Conservation (phyloP, 345 rosid genomes). For the Eucalyptus marginata region DNA sequence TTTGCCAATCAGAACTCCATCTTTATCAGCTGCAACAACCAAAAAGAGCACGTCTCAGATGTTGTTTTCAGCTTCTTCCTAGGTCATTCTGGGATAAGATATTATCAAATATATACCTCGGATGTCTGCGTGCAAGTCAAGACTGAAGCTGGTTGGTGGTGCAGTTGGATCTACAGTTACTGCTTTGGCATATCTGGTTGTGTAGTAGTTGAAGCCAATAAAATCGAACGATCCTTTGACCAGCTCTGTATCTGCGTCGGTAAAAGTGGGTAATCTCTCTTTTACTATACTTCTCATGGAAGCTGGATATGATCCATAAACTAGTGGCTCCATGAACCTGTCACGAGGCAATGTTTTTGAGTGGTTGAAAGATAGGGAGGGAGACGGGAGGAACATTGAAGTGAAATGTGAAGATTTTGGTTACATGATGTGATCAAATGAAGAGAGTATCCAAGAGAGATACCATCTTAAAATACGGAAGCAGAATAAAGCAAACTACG, state of each 20-base stretch:
- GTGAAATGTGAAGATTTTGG: neutral
- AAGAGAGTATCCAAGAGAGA: neutral
- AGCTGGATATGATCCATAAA: conserved; percentile 59
- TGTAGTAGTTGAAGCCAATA: conserved; percentile 49
- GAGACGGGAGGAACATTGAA: neutral
- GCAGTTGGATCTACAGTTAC: neutral
- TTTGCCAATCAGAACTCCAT: conserved; percentile 4
- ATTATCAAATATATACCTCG: neutral
- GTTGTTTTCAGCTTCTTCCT: neutral
- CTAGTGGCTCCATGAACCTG: conserved; percentile 58
- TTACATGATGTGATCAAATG: neutral
- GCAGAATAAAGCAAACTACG: neutral
- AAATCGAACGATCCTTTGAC: conserved; percentile 42
- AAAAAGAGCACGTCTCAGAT: neutral
- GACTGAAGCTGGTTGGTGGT: neutral
- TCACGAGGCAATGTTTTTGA: neutral
- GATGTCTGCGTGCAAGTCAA: conserved; percentile 31
- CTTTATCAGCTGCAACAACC: neutral
- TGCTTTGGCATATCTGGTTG: conserved; percentile 20
- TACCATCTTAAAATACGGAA: neutral
- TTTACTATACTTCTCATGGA: conserved; percentile 35
- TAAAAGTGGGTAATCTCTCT: conserved; percentile 43
- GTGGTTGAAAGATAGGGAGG: neutral
- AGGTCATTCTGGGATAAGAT: neutral
- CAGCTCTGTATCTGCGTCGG: conserved; percentile 11